phyloP scores from a whole-genome alignment of 2,329 filamentous ascomycete genomes.

The Bipolaris oryzae region DNA sequence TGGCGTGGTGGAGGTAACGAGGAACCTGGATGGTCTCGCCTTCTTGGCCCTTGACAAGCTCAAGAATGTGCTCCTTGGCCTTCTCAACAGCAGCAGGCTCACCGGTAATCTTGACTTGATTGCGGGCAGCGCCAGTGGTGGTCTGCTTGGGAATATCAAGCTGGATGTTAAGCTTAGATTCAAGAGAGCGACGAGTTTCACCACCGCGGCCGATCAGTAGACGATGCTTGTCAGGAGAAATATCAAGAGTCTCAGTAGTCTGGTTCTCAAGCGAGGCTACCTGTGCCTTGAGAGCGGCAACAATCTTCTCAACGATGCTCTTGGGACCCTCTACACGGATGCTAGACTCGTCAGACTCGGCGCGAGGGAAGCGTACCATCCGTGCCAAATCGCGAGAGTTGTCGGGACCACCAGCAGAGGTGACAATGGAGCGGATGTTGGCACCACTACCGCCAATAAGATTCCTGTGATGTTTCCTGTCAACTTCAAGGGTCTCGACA shows the following conservation, averaged over 20 bases:
- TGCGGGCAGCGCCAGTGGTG: slow-evolving; percentile 72
- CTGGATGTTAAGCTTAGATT: slow-evolving; percentile 82
- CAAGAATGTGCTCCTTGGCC: slow-evolving; percentile 83
- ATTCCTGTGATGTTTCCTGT: slow-evolving; percentile 88
- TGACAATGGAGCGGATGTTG: slow-evolving; percentile 84
- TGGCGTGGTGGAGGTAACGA: slow-evolving; percentile 77
- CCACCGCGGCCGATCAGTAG: slow-evolving; percentile 91
- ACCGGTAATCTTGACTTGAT: slow-evolving; percentile 84
- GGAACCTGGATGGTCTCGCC: slow-evolving; percentile 88
- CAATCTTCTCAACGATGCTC: slow-evolving; percentile 85
- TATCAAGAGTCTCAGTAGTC: slow-evolving; percentile 76
- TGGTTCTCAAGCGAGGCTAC: slow-evolving; percentile 85
- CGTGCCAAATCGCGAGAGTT: slow-evolving; percentile 83
- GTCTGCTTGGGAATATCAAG: slow-evolving; percentile 88
- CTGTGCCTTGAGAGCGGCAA: slow-evolving; percentile 79
- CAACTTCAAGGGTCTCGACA: slow-evolving; percentile 82
- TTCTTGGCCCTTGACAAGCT: slow-evolving; percentile 82
- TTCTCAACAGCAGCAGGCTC: slow-evolving; percentile 78
- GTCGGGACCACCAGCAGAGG: slow-evolving; percentile 85
- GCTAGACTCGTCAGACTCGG: slow-evolving; percentile 77
- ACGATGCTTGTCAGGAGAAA: slow-evolving; percentile 88
- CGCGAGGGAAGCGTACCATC: slow-evolving; percentile 92
- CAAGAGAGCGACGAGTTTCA: slow-evolving; percentile 81
- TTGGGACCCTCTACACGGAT: slow-evolving; percentile 89
- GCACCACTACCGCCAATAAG: slow-evolving; percentile 87